These are phyloP conservation scores for Talaromyces thailandensis DNA, from an alignment of 495 filamentous ascomycete genomes.

Conservation along the genomic window DNA sequence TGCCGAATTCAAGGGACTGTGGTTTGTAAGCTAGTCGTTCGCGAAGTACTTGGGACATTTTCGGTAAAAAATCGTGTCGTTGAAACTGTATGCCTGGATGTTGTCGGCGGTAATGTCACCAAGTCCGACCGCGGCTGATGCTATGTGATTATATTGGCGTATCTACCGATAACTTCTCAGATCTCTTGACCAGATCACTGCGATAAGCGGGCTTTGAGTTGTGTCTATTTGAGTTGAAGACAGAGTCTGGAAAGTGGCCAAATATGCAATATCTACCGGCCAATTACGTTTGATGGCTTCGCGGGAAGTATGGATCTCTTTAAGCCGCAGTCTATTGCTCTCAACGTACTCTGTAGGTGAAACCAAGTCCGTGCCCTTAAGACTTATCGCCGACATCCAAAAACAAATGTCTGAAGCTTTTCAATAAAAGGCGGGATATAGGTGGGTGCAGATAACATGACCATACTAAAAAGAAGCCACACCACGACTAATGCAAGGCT, in stretches of 20 bases:
- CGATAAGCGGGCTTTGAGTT: neutral
- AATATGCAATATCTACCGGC: neutral
- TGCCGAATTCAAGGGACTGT: slow-evolving; percentile 18
- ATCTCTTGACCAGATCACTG: neutral
- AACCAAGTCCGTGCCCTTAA: no score
- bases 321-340: neutral
- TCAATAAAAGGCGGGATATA: no score
- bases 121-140: neutral
- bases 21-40: slow-evolving; percentile 15
- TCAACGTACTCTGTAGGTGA: neutral
- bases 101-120: neutral
- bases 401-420: no score
- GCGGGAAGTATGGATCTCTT: neutral
- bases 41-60: neutral
- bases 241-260: neutral
- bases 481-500: no score
- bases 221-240: neutral
- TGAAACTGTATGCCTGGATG: neutral
- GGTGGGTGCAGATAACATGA: no score
- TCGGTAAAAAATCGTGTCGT: neutral
- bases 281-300: neutral
- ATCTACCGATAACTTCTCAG: neutral
- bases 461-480: no score
- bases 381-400: no score
- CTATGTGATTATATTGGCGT: neutral